Base-by-base conservation (phyloP, 176 grass and related monocot species). In the Elymus sibiricus region DNA sequence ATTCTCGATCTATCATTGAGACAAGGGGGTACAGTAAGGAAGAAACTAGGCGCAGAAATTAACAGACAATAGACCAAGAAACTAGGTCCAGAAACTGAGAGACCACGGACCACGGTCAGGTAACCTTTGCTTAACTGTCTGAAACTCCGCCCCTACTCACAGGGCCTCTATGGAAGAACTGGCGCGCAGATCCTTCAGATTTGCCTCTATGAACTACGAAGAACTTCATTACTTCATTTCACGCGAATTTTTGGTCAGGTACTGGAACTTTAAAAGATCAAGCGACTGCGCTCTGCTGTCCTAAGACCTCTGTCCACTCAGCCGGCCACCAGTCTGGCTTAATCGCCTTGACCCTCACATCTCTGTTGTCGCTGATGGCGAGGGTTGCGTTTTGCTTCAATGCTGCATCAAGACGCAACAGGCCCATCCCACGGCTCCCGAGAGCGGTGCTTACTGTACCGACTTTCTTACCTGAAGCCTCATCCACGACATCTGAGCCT, bases 311-410 rank as follows among this genome's bases (percentile, higher is more conserved):
- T 63, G 89, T 89, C 96, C 96, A 98, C 86, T 98, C 96, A 78
- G 65, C 42, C 5, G 92, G 96, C 96, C 96, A 98, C 96, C 96
- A 98, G 34, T 94, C 82, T 25, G 96, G 96, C 26, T 63, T 98
- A 14, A 92, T 78, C 56, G 88, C 88, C 76, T 84, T 72, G 11
- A 98, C 85, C 60, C 78, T 87, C 37, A 95, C 70, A 28, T 92
- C 87, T 17, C 8, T 80, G 11, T 81, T 71, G 35, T 83, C 65
- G 46, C 85, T 74, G 60, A 95, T 88, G 69, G 63, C 67, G 1
- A 95, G 79, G 35, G 12, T 32, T 15, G 90, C 69, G 13, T 82
- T 76, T 6, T 53, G 59, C 27, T 91, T 92, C 59, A 98, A 27
- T 27, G 88, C 90, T 64, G 90, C 91, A n/a, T 91, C 90, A 0